These are phyloP conservation scores for Aureobasidium sp. DNA, from an alignment of 2,329 filamentous ascomycete genomes.

Conservation along the genomic window DNA sequence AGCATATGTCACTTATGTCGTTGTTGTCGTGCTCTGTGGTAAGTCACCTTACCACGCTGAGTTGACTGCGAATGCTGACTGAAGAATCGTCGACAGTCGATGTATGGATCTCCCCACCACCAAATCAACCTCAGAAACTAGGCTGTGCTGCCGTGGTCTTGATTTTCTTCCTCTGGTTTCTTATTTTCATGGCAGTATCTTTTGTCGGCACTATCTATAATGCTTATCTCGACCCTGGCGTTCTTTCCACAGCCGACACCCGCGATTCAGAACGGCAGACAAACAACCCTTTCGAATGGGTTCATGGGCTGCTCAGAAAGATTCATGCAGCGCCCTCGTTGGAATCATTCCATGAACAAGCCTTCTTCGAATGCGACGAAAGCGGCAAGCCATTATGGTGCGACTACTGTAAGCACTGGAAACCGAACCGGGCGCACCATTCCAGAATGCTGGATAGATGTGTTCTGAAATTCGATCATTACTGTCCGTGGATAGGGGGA, in stretches of 20 bases:
- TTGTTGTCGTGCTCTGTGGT: neutral
- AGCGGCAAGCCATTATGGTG: neutral
- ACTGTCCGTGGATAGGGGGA: neutral
- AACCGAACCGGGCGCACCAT: neutral
- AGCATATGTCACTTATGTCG: neutral
- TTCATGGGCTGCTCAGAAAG: neutral
- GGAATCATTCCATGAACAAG: neutral
- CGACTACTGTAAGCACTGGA: neutral
- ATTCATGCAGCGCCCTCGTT: neutral
- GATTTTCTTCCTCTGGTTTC: neutral
- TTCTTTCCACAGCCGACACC: neutral
- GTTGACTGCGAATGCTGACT: neutral
- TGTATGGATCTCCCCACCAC: neutral
- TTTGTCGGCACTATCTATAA: neutral
- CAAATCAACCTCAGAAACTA: neutral
- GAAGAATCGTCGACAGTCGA: neutral
- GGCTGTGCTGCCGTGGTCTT: neutral
- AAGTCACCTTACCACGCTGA: neutral
- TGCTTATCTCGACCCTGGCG: neutral
- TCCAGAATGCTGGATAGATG: neutral
- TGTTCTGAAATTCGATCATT: neutral
- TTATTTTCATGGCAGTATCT: neutral
- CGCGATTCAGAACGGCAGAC: neutral
- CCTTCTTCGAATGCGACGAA: neutral
- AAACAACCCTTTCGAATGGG: neutral